Evolutionary conservation across 495 filamentous ascomycete species (phyloP), one percentile per base, ranked within the genome.

Genomic region (Emericellopsis terricola): DNA sequence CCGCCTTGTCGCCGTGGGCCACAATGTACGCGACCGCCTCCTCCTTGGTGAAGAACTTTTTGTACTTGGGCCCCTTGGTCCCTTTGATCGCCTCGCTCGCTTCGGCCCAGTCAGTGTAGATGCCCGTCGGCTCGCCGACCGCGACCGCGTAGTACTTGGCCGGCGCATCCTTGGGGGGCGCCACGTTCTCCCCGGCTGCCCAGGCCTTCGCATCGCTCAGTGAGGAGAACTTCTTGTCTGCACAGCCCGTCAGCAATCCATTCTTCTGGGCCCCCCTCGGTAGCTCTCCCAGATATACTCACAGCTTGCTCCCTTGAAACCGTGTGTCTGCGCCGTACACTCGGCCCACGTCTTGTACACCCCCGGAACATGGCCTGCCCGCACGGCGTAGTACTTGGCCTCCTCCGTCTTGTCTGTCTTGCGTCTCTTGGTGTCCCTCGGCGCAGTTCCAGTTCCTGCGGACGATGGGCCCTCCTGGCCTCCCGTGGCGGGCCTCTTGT

Each of bases 311-410:
- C 81, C 78, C 48, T 80, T 81, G 52, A 74, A 92, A n/a, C 86
- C 86, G 7, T 68, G 76, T 29, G 81, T 78, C 49, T 93, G 81
- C 31, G 65, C 64, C 48, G 87, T 58, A 48, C 84, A 94, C 34
- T 89, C 78, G 13, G 56, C 52, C 81, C 82, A 97, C 31, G 57
- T 73, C 44, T 72, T 68, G 53, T 94, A 97, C n/a, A 97, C 73
- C 3, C 84, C 89, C 1, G 89, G 84, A 17, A 59, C 69, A 38
- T 69, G 64, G 6, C 89, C 89, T 15, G 60, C 64, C 26, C 76
- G 73, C 16, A 97, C 89, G 9, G 79, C 83, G 52, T 96, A 97
- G 55, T 75, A 94, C 56, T 89, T 93, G n/a, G n/a, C n/a, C n/a
- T n/a, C n/a, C 37, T 64, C 59, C 19, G 62, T 51, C 3, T 60